phyloP scores from a whole-genome alignment of 225 moss, liverwort and hornwort species.

The Physcomitrium patens region DNA sequence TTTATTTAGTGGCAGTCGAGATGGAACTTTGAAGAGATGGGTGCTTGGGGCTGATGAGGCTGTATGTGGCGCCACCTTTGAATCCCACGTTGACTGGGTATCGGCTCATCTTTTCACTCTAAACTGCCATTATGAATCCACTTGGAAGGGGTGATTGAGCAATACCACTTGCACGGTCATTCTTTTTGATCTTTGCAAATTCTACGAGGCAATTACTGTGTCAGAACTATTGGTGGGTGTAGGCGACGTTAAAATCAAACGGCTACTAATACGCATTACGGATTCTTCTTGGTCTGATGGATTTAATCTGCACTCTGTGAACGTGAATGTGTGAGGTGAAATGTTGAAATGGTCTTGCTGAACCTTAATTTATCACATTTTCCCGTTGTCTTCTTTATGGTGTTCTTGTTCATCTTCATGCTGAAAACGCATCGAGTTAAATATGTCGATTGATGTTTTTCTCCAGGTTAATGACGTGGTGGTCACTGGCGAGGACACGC shows the following conservation, averaged over 20 bases:
- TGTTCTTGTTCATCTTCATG: neutral
- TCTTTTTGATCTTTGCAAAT: neutral
- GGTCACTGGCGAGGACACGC: slow-evolving; percentile 75
- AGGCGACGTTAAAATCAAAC: neutral
- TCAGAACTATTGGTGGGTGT: neutral
- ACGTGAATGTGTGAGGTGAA: slow-evolving; percentile 1
- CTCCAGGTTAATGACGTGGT: slow-evolving; percentile 91
- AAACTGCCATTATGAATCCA: neutral
- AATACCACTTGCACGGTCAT: neutral
- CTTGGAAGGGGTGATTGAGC: neutral
- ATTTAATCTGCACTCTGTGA: neutral
- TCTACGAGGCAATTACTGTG: slow-evolving; percentile 2
- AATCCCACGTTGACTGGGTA: slow-evolving; percentile 98
- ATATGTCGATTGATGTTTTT: neutral
- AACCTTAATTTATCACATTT: neutral
- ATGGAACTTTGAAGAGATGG: slow-evolving; percentile 95
- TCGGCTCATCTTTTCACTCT: slow-evolving; percentile 16
- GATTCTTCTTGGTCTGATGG: neutral
- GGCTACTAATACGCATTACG: neutral
- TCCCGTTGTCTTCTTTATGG: neutral
- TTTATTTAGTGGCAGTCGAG: slow-evolving; percentile 86
- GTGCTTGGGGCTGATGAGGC: slow-evolving; percentile 70
- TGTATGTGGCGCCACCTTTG: slow-evolving; percentile 81
- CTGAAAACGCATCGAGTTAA: neutral
- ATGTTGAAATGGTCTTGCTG: too few relatives aligned